Conservation (phyloP, 306 rosid genomes). For the Clitoria ternatea region DNA sequence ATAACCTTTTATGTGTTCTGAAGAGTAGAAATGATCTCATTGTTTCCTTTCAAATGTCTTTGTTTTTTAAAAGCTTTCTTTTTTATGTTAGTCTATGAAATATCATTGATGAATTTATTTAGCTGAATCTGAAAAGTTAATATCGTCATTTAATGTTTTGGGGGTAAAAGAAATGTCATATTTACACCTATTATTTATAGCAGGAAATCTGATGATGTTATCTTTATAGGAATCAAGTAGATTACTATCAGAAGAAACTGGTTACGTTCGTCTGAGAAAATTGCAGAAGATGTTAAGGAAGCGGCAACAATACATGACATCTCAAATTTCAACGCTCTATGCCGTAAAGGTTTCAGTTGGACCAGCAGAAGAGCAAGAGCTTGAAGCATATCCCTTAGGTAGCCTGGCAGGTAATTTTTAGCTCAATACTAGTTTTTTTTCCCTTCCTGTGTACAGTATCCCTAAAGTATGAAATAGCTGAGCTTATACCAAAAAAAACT, state of each 20-base stretch:
- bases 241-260: constrained; percentile 58
- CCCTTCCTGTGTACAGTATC: background rate
- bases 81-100: background rate
- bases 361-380: constrained; percentile 90
- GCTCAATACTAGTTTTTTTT: background rate
- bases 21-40: background rate
- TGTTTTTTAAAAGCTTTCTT: background rate
- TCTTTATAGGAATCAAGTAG: constrained; percentile 57
- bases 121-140: background rate
- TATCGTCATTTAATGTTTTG: background rate
- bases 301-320: constrained; percentile 77
- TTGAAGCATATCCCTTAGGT: constrained; percentile 81
- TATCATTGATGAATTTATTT: background rate
- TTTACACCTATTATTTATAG: constrained; percentile 18
- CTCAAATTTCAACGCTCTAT: constrained; percentile 81
- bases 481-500: constrained; percentile 15
- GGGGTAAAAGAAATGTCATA: background rate
- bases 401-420: constrained; percentile 52
- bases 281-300: constrained; percentile 59
- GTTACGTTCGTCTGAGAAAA: constrained; percentile 56
- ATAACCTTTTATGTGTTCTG: too few relatives aligned
- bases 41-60: constrained; percentile 8
- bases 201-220: constrained; percentile 27
- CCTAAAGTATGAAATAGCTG: background rate
- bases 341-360: constrained; percentile 74